Evolutionary conservation across 257 asterid genomes (phyloP), one percentile per base, ranked within the genome.

Genomic region (Solanum chilense): DNA sequence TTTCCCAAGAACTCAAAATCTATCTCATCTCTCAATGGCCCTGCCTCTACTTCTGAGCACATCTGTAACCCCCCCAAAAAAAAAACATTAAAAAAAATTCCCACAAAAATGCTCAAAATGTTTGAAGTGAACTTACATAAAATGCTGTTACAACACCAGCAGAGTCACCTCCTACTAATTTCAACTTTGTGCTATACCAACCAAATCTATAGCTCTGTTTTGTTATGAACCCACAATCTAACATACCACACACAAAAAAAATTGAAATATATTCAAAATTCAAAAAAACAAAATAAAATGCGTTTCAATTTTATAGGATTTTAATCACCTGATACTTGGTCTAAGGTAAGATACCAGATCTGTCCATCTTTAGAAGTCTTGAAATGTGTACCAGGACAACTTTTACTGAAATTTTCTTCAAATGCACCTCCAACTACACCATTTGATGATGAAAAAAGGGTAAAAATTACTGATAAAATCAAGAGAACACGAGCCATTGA

Each of bases 91-190:
- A 39, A 27, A 64, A 16, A 71, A 18, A 16, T 18, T 35, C 47
- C 13, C 42, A 33, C 25, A 33, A 33, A 9, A 18, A 35, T 18
- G 45, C 16, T 18, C 16, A 18, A 35, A 18, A 35, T 16, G 6
- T 9, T 35, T 35, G 5, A 18, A 15, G 27, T 73, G 25, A 71
- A 73, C 80, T 93, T 90, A 97, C 99, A 74, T 95, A 97, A 89
- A 93, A 97, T 58, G 99, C 99, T n/a, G 99, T 97, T 13, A 97
- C 99, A 16, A 97, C 98, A 73, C 99, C 99, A 62, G 99, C 99
- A 41, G 99, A 94, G 91, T 97, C 98, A 14, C 98, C 98, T 15
- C 95, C 98, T 12, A 92, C 98, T 31, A 97, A 89, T 82, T 93
- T 94, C 25, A 97, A 93, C 85, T 94, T 97, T 98, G 96, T 97